Conservation (phyloP, 768 basidiomycete genomes). For the Suillus subaureus region DNA sequence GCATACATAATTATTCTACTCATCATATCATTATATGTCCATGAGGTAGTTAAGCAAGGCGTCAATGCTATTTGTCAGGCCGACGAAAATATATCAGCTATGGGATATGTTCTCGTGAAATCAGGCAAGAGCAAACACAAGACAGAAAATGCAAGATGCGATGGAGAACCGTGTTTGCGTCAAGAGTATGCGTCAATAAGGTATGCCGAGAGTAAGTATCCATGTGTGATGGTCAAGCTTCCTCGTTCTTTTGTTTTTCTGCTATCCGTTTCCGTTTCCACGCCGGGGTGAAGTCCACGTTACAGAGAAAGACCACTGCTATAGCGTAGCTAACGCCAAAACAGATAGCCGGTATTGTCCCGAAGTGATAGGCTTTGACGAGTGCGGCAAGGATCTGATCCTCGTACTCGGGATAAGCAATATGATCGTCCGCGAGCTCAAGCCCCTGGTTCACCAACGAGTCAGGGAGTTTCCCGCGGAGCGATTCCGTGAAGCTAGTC, state of each 20-base stretch:
- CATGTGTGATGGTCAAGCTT: constrained; percentile 22
- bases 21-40: constrained; percentile 2
- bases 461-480: constrained; percentile 28
- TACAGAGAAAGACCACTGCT: constrained; percentile 32
- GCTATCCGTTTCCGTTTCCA: constrained; percentile 36
- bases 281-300: constrained; percentile 35
- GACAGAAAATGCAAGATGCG: constrained; percentile 5
- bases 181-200: constrained; percentile 23
- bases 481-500: constrained; percentile 33
- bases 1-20: constrained; percentile 7
- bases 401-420: constrained; percentile 36
- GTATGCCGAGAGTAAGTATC: constrained; percentile 21
- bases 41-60: constrained; percentile 5
- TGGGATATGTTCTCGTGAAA: constrained; percentile 10
- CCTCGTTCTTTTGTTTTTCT: constrained; percentile 22
- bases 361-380: constrained; percentile 36
- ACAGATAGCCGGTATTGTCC: constrained; percentile 35
- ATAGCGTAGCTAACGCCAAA: constrained; percentile 35
- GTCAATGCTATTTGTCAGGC: constrained; percentile 3
- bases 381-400: constrained; percentile 33
- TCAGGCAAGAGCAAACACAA: constrained; percentile 19
- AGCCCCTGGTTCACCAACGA: constrained; percentile 34
- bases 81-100: constrained; percentile 8
- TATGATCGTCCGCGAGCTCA: constrained; percentile 31
- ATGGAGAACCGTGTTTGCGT: constrained; percentile 3